Conservation (phyloP, 352 stramenopile genomes). For the Pythium brassicae region DNA sequence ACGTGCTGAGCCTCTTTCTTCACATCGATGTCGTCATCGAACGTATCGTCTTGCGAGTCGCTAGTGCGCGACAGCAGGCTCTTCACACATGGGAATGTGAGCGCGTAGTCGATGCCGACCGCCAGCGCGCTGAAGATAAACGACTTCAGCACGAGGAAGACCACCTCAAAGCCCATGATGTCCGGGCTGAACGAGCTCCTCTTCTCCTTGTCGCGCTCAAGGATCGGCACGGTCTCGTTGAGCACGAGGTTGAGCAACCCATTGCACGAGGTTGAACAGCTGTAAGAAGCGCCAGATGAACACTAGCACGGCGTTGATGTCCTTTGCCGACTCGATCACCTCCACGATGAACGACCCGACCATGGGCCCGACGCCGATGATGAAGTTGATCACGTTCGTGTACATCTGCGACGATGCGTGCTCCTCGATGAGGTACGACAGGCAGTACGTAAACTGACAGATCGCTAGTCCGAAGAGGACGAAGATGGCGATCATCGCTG, state of each 20-base stretch:
- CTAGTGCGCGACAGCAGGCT: too few species aligned
- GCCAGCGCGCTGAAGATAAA: conserved; percentile 20
- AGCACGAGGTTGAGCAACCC: conserved; percentile 1
- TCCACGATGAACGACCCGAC: conserved; percentile 44
- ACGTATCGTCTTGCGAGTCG: conserved; percentile 40
- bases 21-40: conserved; percentile 42
- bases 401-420: conserved; percentile 43
- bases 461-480: conserved; percentile 57
- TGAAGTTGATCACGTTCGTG: conserved; percentile 51
- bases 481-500: conserved; percentile 44
- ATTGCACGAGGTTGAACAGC: conserved; percentile 36
- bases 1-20: conserved; percentile 30
- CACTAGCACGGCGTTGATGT: conserved; percentile 29
- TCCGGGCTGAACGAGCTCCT: conserved; percentile 23
- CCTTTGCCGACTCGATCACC: conserved; percentile 17
- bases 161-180: conserved; percentile 26
- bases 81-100: conserved; percentile 63
- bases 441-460: conserved; percentile 52
- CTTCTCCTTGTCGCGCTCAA: conserved; percentile 8
- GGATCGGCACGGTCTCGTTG: too few species aligned
- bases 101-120: conserved; percentile 44
- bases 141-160: conserved; percentile 24
- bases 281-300: conserved; percentile 55
- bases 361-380: conserved; percentile 51
- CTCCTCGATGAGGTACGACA: conserved; percentile 53